Percentiles rank a stretch among this genome's conserved stretches.
Evolutionary conservation across 768 basidiomycete genomes (phyloP).

Genomic region (Clathrus columnatus): DNA sequence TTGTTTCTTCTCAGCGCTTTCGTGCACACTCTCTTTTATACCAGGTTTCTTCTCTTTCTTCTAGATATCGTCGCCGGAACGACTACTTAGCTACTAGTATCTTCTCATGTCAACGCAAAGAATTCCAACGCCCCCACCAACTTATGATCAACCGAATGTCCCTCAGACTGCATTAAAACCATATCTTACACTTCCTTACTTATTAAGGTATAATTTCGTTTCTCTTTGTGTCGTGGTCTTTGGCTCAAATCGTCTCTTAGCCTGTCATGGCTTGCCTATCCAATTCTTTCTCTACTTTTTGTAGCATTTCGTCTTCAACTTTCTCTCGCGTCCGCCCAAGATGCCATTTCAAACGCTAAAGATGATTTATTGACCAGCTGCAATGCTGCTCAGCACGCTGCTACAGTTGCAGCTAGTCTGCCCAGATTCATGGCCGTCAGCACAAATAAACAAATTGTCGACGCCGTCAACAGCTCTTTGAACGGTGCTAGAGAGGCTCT

Average conservation of each 20-base stretch:
- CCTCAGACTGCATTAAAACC: slow-evolving; percentile 46
- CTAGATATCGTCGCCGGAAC: slow-evolving; percentile 4
- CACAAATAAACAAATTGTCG: slow-evolving; percentile 70
- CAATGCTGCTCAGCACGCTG: slow-evolving; percentile 74
- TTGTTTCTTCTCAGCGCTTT: neutral
- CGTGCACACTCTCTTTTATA: neutral
- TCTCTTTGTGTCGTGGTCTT: neutral
- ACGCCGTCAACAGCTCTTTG: slow-evolving; percentile 72
- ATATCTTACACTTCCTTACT: slow-evolving; percentile 74
- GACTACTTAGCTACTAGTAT: neutral
- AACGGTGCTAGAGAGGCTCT: slow-evolving; percentile 68
- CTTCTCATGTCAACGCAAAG: slow-evolving; percentile 24
- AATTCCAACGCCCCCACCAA: slow-evolving; percentile 18
- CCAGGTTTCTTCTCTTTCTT: neutral
- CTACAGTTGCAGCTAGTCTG: slow-evolving; percentile 74
- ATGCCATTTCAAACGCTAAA: slow-evolving; percentile 62
- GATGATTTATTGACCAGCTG: slow-evolving; percentile 74
- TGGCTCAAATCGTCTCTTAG: neutral
- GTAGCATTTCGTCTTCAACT: slow-evolving; percentile 76
- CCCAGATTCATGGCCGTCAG: slow-evolving; percentile 83
- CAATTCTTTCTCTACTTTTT: slow-evolving; percentile 81
- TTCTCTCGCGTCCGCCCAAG: slow-evolving; percentile 61
- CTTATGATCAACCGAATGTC: slow-evolving; percentile 13
- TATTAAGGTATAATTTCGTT: slow-evolving; percentile 42
- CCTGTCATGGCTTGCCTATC: slow-evolving; percentile 85